Evolutionary conservation across 768 basidiomycete species (phyloP), one percentile per base, ranked within the genome.

Genomic region (Chalciporus pseudorubinellus): DNA sequence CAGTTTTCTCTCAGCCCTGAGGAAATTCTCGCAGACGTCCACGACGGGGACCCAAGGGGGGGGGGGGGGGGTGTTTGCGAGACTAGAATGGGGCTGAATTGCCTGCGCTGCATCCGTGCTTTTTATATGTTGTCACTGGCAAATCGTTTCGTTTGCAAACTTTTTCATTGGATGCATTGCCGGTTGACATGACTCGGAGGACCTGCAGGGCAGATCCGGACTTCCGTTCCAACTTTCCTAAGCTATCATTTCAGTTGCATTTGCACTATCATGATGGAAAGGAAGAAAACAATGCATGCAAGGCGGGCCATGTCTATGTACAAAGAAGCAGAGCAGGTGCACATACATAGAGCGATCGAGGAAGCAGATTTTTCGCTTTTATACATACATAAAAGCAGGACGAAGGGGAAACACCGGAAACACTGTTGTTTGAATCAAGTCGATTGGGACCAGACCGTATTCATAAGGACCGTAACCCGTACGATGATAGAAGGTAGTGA

Each of bases 1-100:
- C 29, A 7, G 43, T 16, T 50, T 26, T 21, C 19, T 63, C 39
- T 68, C 34, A 58, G 63, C 59, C 56, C 61, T 24, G 61, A 66
- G 66, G 59, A 63, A 63, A 53, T 61, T 70, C 63, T 56, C 53
- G 52, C 41, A 63, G 52, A 61, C 59, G 52, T n/a, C n/a, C n/a
- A n/a, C n/a, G n/a, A n/a, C n/a, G n/a, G 11, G 38, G 47, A 20
- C 16, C 14, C 28, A 39, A 34, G 38, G 8, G 20, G 46, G n/a
- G n/a, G n/a, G 24, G 24, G 7, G 3, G 24, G 24, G 7, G 48
- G 46, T 29, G 57, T 51, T 53, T 47, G 39, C 44, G 50, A 60
- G 63, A 62, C 66, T 59, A 65, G 63, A 63, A 56, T 44, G 53
- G 58, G 58, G 56, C 56, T 45, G 22, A 34, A 36, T 12, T 31